Conservation (phyloP, 208 protist genomes). For the Acanthamoeba rhysodes region DNA sequence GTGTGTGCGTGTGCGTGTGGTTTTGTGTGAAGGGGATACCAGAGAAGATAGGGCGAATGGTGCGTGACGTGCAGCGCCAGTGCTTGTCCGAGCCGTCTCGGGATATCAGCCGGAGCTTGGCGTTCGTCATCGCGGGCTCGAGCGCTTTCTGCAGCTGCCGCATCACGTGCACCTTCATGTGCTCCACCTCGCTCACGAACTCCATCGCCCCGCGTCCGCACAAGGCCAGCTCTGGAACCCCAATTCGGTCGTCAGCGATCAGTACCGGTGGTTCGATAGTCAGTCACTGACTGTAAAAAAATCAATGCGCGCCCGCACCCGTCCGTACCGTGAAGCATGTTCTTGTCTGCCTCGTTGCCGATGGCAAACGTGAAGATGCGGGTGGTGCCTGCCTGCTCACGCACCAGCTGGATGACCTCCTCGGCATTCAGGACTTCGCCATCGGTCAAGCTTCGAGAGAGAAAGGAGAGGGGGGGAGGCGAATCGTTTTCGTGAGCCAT, state of each 20-base stretch:
- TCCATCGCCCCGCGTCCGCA: neutral
- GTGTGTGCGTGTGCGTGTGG: neutral
- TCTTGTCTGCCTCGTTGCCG: neutral
- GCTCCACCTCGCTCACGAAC: neutral
- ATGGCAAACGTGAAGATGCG: conserved; percentile 41
- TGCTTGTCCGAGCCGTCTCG: neutral
- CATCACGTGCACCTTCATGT: conserved; percentile 1
- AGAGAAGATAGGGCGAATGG: neutral
- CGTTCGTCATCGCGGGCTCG: neutral
- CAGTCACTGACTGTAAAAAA: too few species aligned
- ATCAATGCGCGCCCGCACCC: too few species aligned
- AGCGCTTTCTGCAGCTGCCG: neutral
- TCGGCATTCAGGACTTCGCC: conserved; percentile 15
- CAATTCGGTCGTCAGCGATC: conserved; percentile 53
- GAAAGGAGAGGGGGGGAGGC: neutral
- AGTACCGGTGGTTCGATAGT: neutral
- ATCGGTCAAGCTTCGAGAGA: neutral
- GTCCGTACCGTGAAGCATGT: conserved; percentile 1
- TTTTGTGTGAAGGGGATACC: neutral
- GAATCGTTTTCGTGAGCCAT: too few species aligned
- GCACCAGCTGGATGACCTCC: neutral
- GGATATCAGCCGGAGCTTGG: neutral
- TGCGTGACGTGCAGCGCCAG: neutral
- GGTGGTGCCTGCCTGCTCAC: neutral
- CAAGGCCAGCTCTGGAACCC: conserved; percentile 66